Evolutionary conservation across 2,329 filamentous ascomycete genomes (phyloP), one percentile per base, ranked within the genome.

Genomic region (Talaromyces sp.): DNA sequence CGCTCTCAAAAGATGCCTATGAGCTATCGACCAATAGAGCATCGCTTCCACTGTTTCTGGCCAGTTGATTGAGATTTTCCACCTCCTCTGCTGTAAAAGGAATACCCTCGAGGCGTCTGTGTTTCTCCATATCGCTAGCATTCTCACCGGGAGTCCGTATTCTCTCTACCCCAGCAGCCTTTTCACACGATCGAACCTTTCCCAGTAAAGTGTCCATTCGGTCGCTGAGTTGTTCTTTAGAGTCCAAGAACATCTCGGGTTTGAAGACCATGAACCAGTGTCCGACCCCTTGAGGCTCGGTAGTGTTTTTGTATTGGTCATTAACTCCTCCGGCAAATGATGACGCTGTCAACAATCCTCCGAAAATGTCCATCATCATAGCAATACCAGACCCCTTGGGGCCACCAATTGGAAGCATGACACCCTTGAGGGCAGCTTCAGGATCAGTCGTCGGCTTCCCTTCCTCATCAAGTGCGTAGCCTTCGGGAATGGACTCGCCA

Each of bases 401-500:
- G 8, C 64, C 64, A 13, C 63, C 64, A 27, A 65, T 65, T 1
- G 64, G 64, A 32, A 65, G 53, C 59, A 70, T 62, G 5, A 63
- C 61, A n/a, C 59, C 59, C 10, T 66, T 64, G 1, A 69, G 59
- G 5, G 66, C 68, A 8, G 58, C 67, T 13, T 64, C 60, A 0
- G 68, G 50, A 21, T 70, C 63, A 5, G 63, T 66, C 10, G 68
- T 70, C 11, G 63, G 64, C 9, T 55, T 50, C 0, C 68, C 68
- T 27, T 68, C 52, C 19, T 49, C 54, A 35, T 70, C 68, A 4
- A 67, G 58, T 0, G 68, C 68, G 43, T 63, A 70, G 9, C 66
- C 68, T 19, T 61, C 58, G 1, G 68, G 68, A 35, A 70, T 70
- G 13, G 38, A 49, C 59, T 70, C 68, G 7, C 67, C 68, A 5